A percentile compares a stretch with the other conserved stretches of the same genome.
Evolutionary conservation across 768 basidiomycete genomes (phyloP).

Genomic region (Panellus pusillus): DNA sequence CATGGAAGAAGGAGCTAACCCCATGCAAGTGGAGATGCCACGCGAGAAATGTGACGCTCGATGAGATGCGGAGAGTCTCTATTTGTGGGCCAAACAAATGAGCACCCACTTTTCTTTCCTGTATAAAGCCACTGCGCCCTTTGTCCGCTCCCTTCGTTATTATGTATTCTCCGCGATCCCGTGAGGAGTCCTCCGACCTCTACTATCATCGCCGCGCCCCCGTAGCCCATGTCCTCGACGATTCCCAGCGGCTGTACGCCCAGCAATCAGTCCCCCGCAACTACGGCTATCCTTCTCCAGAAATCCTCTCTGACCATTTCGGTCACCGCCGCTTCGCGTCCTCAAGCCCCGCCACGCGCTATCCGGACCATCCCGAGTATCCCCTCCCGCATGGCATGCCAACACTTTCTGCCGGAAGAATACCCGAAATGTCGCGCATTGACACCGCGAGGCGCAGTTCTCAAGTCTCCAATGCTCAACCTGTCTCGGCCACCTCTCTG

Average conservation of each 20-base stretch:
- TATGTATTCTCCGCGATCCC: slow-evolving; percentile 1
- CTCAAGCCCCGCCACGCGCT: slow-evolving; percentile 2
- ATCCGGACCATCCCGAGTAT: slow-evolving; percentile 17
- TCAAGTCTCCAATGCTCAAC: not conserved
- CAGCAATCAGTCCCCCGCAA: slow-evolving; percentile 1
- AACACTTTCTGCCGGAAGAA: slow-evolving; percentile 2
- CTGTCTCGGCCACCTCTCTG: slow-evolving; percentile 15
- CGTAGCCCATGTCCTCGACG: slow-evolving; percentile 7
- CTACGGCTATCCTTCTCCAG: not conserved
- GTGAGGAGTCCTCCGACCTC: not conserved
- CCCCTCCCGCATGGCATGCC: slow-evolving; percentile 8
- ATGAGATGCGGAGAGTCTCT: too few species aligned
- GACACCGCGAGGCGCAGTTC: slow-evolving; percentile 17
- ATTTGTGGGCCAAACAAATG: not conserved
- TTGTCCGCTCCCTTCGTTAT: not conserved
- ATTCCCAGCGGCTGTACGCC: slow-evolving; percentile 3
- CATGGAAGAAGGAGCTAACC: too few species aligned
- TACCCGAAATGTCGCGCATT: slow-evolving; percentile 16
- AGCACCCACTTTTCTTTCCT: too few species aligned
- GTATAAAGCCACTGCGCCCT: too few species aligned
- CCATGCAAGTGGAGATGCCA: not conserved
- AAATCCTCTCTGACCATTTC: slow-evolving; percentile 6
- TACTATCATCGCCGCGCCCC: not conserved
- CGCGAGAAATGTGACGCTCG: too few species aligned
- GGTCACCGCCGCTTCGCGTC: slow-evolving; percentile 9